A percentile compares a stretch with the other conserved stretches of the same genome.
Evolutionary conservation across 192 early-diverging fungal genomes (phyloP).

Genomic region (Coemansia sp.): DNA sequence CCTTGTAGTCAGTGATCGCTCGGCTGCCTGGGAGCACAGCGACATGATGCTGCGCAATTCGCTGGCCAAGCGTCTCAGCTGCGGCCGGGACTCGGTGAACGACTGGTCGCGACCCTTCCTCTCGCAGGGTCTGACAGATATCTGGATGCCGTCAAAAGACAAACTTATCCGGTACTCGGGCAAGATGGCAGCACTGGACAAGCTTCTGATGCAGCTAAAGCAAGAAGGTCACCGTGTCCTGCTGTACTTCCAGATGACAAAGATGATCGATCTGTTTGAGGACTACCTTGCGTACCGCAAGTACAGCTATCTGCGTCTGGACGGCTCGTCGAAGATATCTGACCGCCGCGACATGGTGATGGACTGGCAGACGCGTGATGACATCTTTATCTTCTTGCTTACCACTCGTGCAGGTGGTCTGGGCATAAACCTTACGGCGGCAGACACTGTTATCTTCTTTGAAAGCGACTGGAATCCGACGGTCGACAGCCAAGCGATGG

Average conservation of each 20-base stretch:
- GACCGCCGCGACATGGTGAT: conserved; percentile 89
- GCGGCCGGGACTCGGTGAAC: conserved; percentile 19
- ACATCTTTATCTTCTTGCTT: conserved; percentile 83
- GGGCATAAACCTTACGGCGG: conserved; percentile 88
- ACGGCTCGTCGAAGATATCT: conserved; percentile 82
- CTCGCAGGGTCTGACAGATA: conserved; percentile 60
- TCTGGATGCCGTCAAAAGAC: conserved; percentile 72
- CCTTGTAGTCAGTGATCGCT: conserved; percentile 61
- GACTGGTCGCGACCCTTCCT: conserved; percentile 47
- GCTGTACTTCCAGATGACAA: conserved; percentile 88
- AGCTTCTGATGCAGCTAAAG: conserved; percentile 68
- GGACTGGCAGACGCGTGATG: conserved; percentile 85
- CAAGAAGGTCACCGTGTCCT: conserved; percentile 75
- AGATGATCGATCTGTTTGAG: conserved; percentile 85
- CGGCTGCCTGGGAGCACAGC: conserved; percentile 59
- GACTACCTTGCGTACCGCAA: conserved; percentile 83
- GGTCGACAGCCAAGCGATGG: conserved; percentile 90
- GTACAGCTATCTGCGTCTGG: conserved; percentile 84
- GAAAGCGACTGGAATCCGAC: conserved; percentile 91
- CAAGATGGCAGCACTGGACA: conserved; percentile 72
- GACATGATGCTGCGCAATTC: conserved; percentile 35
- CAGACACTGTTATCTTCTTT: conserved; percentile 86
- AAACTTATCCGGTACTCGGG: conserved; percentile 79
- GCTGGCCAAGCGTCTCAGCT: conserved; percentile 26
- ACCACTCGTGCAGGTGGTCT: conserved; percentile 84